phyloP scores from a whole-genome alignment of 2,329 filamentous ascomycete genomes.

The Plenodomus biglobosus region DNA sequence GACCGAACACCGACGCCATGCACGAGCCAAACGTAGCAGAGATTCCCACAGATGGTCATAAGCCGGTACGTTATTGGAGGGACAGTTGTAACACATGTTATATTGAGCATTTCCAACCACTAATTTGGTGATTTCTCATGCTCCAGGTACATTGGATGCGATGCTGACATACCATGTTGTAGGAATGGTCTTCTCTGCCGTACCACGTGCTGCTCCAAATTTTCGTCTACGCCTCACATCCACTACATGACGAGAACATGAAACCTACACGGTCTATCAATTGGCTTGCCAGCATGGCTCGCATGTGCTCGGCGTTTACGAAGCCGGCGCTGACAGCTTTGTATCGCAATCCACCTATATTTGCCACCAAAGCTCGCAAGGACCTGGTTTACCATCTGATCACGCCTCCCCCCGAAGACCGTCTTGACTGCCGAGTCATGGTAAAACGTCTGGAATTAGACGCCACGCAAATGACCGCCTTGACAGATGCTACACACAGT shows the following conservation, averaged over 20 bases:
- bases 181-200: slow-evolving; percentile 52
- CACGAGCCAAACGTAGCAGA: slow-evolving; percentile 4
- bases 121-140: not conserved
- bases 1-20: slow-evolving; percentile 17
- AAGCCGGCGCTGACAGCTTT: slow-evolving; percentile 74
- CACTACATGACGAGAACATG: slow-evolving; percentile 55
- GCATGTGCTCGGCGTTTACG: slow-evolving; percentile 62
- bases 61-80: slow-evolving; percentile 12
- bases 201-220: slow-evolving; percentile 71
- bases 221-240: slow-evolving; percentile 66
- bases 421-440: slow-evolving; percentile 68
- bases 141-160: not conserved
- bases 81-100: not conserved
- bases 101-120: not conserved
- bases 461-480: slow-evolving; percentile 59
- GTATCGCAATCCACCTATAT: slow-evolving; percentile 69
- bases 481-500: slow-evolving; percentile 56
- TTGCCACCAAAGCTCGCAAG: slow-evolving; percentile 52
- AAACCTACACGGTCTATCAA: slow-evolving; percentile 49
- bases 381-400: slow-evolving; percentile 58
- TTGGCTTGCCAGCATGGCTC: slow-evolving; percentile 68
- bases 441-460: slow-evolving; percentile 71
- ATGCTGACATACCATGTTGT: slow-evolving; percentile 22
- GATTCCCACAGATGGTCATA: slow-evolving; percentile 33
- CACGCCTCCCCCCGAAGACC: slow-evolving; percentile 42